These are phyloP conservation scores for Rhizodiscina lignyota DNA, from an alignment of 495 filamentous ascomycete genomes.

Conservation along the genomic window DNA sequence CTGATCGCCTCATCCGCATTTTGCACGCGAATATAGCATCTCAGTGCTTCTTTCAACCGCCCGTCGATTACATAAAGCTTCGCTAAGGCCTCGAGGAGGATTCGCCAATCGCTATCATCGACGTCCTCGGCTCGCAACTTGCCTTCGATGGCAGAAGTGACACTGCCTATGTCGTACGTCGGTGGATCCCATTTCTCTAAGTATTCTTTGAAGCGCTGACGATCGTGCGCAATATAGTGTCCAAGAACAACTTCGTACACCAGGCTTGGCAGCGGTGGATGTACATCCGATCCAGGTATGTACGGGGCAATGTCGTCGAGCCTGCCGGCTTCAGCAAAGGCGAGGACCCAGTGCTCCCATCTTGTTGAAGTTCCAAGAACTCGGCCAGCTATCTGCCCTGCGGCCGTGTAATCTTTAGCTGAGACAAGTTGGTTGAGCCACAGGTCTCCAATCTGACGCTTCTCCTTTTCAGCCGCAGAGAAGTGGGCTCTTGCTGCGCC, in stretches of 20 bases:
- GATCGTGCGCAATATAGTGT: conserved; percentile 64
- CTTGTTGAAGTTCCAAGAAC: conserved; percentile 60
- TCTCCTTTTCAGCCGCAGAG: conserved; percentile 70
- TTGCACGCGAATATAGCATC: conserved; percentile 76
- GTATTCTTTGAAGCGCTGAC: conserved; percentile 53
- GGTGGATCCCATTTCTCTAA: conserved; percentile 73
- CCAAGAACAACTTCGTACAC: conserved; percentile 76
- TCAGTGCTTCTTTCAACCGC: conserved; percentile 65
- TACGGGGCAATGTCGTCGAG: conserved; percentile 77
- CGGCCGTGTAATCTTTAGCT: conserved; percentile 53
- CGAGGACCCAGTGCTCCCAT: conserved; percentile 93
- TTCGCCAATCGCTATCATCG: conserved; percentile 65
- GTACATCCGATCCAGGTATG: conserved; percentile 57
- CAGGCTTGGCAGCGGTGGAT: conserved; percentile 62
- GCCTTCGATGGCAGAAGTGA: conserved; percentile 55
- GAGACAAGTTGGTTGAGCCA: conserved; percentile 78
- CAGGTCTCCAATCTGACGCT: conserved; percentile 75
- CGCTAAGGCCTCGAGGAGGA: conserved; percentile 66
- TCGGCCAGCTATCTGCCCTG: conserved; percentile 61
- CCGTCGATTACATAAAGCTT: conserved; percentile 67
- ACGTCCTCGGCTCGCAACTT: conserved; percentile 55
- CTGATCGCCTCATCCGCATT: conserved; percentile 80
- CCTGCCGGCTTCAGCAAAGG: conserved; percentile 66
- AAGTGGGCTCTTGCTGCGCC: conserved; percentile 25
- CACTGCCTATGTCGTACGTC: conserved; percentile 55